Percentiles rank a stretch among this genome's conserved stretches.
These are phyloP conservation scores for Candolleomyces eurysporus DNA, from an alignment of 768 basidiomycete species.

Conservation along the genomic window DNA sequence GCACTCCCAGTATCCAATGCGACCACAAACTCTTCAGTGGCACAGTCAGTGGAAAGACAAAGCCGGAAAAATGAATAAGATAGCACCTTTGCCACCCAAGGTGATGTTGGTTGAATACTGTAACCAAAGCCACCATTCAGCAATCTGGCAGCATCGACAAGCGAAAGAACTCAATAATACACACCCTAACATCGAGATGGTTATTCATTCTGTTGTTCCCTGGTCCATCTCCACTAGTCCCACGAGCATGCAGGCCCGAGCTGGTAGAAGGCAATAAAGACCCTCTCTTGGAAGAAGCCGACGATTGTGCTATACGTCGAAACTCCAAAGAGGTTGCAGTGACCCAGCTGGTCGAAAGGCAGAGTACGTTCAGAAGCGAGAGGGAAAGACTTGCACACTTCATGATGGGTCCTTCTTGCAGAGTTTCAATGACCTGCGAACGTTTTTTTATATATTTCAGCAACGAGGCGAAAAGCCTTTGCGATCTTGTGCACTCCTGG, in stretches of 20 bases:
- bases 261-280: too few species aligned
- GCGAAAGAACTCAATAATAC: background rate
- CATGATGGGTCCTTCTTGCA: too few species aligned
- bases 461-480: too few species aligned
- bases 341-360: too few species aligned
- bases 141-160: background rate
- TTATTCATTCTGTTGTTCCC: background rate
- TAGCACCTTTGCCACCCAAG: slow-evolving; percentile 26
- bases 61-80: background rate
- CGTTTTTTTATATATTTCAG: too few species aligned
- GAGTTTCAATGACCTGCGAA: too few species aligned
- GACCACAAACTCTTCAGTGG: slow-evolving; percentile 12
- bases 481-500: too few species aligned
- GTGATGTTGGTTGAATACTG: slow-evolving; percentile 31
- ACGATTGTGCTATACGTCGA: too few species aligned
- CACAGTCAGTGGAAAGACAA: background rate
- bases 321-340: too few species aligned
- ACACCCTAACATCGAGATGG: background rate
- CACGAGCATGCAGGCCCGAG: background rate
- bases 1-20: slow-evolving; percentile 37
- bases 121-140: background rate
- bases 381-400: too few species aligned
- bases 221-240: background rate
- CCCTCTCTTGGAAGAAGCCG: too few species aligned
- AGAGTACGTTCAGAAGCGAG: too few species aligned